Conservation (phyloP, 495 filamentous ascomycete species). For the Neurospora sp. region DNA sequence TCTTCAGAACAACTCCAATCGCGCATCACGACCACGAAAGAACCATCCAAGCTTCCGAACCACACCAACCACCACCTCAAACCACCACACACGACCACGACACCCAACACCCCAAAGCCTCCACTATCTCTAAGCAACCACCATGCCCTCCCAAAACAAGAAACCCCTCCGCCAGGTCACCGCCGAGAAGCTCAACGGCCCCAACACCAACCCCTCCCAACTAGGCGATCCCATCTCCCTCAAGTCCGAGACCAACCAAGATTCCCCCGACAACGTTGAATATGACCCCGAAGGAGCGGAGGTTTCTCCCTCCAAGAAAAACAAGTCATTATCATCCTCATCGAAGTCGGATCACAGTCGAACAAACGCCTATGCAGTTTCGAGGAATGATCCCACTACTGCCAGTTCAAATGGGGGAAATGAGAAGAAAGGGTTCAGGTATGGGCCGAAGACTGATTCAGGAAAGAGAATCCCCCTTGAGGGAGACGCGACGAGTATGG, state of each 20-base stretch:
- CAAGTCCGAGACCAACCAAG: conserved; percentile 28
- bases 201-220: conserved; percentile 29
- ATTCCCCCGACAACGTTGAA: neutral
- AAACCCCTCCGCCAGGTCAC: conserved; percentile 20
- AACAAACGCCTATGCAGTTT: neutral
- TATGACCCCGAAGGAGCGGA: neutral
- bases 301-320: neutral
- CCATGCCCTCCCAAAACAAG: neutral
- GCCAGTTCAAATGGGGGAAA: neutral
- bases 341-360: neutral
- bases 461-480: neutral
- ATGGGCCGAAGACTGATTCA: neutral
- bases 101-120: neutral
- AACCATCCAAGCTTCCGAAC: no score
- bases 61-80: neutral
- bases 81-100: neutral
- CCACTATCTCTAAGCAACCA: neutral
- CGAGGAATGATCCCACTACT: neutral
- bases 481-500: neutral
- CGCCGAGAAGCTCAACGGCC: conserved; percentile 26
- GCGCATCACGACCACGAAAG: neutral
- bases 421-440: neutral
- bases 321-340: neutral
- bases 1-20: neutral
- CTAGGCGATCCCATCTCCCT: conserved; percentile 33